Conservation (phyloP, 371 early-diverging fungal species). For the Funneliformis caledonium region DNA sequence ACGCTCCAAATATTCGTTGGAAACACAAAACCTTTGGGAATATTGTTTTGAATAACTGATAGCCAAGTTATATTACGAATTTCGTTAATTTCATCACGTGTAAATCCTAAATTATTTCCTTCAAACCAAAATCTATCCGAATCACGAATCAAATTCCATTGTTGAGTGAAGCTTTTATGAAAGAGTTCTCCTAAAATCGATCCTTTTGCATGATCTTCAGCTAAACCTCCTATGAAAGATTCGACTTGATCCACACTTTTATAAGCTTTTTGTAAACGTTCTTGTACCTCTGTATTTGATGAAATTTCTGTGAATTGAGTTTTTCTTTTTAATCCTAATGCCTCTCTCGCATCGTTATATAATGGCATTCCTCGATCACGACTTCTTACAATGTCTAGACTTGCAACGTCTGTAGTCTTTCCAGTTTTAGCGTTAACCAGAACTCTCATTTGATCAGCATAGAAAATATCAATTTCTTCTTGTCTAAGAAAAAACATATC, state of each 20-base stretch:
- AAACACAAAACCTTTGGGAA: background rate
- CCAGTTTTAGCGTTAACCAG: no score
- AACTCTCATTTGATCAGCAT: slow-evolving; percentile 30
- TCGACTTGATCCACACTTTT: slow-evolving; percentile 7
- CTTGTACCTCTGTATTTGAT: background rate
- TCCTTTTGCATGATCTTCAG: slow-evolving; percentile 6
- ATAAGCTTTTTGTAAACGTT: background rate
- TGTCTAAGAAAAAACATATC: slow-evolving; percentile 5
- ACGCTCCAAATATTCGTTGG: slow-evolving; percentile 22
- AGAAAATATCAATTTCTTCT: slow-evolving; percentile 41
- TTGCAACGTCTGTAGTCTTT: background rate
- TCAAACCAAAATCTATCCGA: slow-evolving; percentile 31
- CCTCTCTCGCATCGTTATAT: slow-evolving; percentile 28
- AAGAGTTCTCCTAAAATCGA: slow-evolving; percentile 19
- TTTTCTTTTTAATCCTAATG: background rate
- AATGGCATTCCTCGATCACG: slow-evolving; percentile 22
- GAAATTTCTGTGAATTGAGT: background rate
- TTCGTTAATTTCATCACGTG: background rate
- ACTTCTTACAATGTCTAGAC: background rate
- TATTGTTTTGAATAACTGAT: background rate
- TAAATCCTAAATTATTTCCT: slow-evolving; percentile 1
- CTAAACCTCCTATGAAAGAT: slow-evolving; percentile 14
- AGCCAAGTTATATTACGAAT: slow-evolving; percentile 1
- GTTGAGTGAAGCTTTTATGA: background rate
- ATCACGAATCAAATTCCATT: slow-evolving; percentile 23